Percentiles rank a stretch among this genome's conserved stretches.
phyloP scores from a whole-genome alignment of 2,329 filamentous ascomycete genomes.

The Tolypocladium tropicale region DNA sequence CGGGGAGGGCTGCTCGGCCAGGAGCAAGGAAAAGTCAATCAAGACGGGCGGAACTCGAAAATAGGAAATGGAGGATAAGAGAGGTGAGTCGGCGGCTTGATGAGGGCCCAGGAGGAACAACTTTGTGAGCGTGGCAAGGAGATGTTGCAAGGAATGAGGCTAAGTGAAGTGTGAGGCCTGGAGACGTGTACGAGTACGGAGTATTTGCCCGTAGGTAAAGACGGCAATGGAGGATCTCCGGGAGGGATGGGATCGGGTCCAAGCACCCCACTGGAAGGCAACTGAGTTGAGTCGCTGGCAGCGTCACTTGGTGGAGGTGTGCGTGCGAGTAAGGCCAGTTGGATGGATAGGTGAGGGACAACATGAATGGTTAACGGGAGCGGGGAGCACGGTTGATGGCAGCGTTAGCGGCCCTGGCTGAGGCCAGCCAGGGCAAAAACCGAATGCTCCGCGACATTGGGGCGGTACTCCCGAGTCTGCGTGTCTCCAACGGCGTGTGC shows the following conservation, averaged over 20 bases:
- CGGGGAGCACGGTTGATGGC: neutral
- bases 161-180: neutral
- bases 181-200: no score
- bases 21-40: neutral
- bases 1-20: neutral
- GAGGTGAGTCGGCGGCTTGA: neutral
- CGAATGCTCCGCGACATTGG: no score
- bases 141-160: neutral
- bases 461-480: no score
- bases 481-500: no score
- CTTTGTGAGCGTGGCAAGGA: neutral
- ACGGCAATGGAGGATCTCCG: neutral
- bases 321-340: neutral
- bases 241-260: neutral
- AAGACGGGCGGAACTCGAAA: neutral
- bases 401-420: no score
- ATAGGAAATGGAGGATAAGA: neutral
- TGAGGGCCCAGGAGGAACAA: neutral
- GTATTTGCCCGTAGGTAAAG: neutral
- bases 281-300: neutral
- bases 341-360: neutral
- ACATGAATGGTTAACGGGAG: neutral
- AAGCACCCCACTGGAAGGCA: neutral
- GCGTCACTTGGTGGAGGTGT: neutral
- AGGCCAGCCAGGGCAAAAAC: no score